Evolutionary conservation across 495 filamentous ascomycete species (phyloP), one percentile per base, ranked within the genome.

Genomic region (Xylaria sp.): DNA sequence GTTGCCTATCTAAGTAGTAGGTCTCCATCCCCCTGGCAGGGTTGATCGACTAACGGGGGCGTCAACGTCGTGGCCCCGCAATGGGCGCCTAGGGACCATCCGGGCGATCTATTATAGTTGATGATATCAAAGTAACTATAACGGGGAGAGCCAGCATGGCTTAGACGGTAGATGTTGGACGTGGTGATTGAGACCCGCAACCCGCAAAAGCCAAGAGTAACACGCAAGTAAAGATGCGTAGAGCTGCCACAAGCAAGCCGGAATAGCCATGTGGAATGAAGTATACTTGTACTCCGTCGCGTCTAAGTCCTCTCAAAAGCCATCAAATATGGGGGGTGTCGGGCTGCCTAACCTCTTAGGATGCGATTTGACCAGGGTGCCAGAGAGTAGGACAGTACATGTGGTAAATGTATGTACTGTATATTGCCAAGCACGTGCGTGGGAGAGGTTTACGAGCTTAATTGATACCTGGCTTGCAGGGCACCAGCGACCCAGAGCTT

Each of bases 1-100:
- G 12, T 19, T 40, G 50, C 31, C 50, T 29, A 41, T 55, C 41
- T 37, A n/a, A n/a, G n/a, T 31, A 53, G 31, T 37, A 37, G 50
- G 46, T 37, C 21, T 11, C 58, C 35, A 40, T 40, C 50, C 66
- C 44, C 66, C 26, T 44, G 53, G 37, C 9, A 61, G 33, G 53
- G 33, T 58, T 68, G 66, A 68, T 68, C 40, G 66, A 35, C 66
- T 17, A 68, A 48, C 52, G 52, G 48, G 46, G 43, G 26, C 17
- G 61, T 64, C n/a, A 43, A 24, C 46, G 53, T 52, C 29, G 63
- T 37, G n/a, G 63, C 44, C 19, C 44, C 44, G 33, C 63, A 44
- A 40, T 46, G 44, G 31, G 62, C 46, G 62, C 62, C 44, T 59
- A 59, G 57, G 33, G 57, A 59, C 33, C 33, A 37, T 21, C 57